Evolutionary conservation across 495 filamentous ascomycete genomes (phyloP).

Genomic region (Hypoxylon fuscum): DNA sequence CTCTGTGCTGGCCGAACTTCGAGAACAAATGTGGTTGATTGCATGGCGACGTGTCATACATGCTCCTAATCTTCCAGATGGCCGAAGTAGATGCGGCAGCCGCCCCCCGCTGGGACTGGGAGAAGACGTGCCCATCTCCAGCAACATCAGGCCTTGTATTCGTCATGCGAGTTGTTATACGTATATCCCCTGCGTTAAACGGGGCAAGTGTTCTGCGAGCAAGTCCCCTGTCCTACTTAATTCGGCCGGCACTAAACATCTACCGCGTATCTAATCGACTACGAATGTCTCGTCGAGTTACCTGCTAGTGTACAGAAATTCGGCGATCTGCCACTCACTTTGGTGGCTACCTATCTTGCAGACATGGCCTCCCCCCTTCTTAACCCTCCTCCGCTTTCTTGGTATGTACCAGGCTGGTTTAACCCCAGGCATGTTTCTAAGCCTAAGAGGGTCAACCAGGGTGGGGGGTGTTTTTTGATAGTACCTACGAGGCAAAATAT

Average conservation of each 20-base stretch:
- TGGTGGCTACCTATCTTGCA: slow-evolving; percentile 37
- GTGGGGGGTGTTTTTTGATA: slow-evolving; percentile 29
- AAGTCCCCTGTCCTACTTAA: slow-evolving; percentile 25
- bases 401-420: slow-evolving; percentile 25
- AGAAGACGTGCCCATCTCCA: slow-evolving; percentile 1
- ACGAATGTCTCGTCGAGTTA: slow-evolving; percentile 34
- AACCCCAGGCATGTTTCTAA: slow-evolving; percentile 34
- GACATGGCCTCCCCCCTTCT: slow-evolving; percentile 18
- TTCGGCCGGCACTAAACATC: slow-evolving; percentile 33
- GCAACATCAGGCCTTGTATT: slow-evolving; percentile 22
- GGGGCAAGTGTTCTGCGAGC: slow-evolving; percentile 25
- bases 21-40: slow-evolving; percentile 32
- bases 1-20: slow-evolving; percentile 33
- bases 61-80: slow-evolving; percentile 8
- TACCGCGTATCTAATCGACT: slow-evolving; percentile 15
- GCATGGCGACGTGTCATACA: slow-evolving; percentile 33
- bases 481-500: slow-evolving; percentile 36
- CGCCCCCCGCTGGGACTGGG: slow-evolving; percentile 22
- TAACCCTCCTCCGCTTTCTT: slow-evolving; percentile 27
- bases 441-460: slow-evolving; percentile 27
- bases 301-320: slow-evolving; percentile 24
- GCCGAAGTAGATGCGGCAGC: slow-evolving; percentile 24
- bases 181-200: slow-evolving; percentile 35
- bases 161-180: slow-evolving; percentile 24
- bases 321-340: slow-evolving; percentile 33